Conservation (phyloP, 1,284 basidiomycete species). For the Cystobasidium slooffiae region DNA sequence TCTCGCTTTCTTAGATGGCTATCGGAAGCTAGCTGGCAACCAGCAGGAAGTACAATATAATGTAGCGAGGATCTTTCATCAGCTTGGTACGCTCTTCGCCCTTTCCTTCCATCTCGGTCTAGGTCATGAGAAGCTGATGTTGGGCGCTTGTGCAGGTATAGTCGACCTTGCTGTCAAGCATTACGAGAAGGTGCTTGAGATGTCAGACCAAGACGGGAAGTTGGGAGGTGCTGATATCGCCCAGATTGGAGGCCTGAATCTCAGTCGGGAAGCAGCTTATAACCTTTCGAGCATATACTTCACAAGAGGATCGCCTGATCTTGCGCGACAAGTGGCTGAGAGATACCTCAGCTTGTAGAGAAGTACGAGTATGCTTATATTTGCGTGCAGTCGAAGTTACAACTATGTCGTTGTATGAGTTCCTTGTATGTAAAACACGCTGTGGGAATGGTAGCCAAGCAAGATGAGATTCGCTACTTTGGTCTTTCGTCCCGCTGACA, state of each 20-base stretch:
- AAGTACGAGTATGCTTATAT: not conserved
- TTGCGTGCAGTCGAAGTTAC: not conserved
- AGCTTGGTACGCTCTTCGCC: slow-evolving; percentile 66
- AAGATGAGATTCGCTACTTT: too few relatives aligned
- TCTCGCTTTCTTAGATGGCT: slow-evolving; percentile 77
- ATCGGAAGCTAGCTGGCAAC: slow-evolving; percentile 66
- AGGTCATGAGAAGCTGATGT: not conserved
- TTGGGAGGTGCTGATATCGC: not conserved
- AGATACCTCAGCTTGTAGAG: slow-evolving; percentile 51
- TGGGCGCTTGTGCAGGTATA: slow-evolving; percentile 63
- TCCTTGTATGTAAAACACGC: too few relatives aligned
- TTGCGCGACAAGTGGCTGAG: slow-evolving; percentile 57
- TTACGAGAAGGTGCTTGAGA: slow-evolving; percentile 73
- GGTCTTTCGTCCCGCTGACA: too few relatives aligned
- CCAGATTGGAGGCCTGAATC: slow-evolving; percentile 20
- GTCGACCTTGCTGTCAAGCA: slow-evolving; percentile 78
- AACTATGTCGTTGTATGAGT: slow-evolving; percentile 18
- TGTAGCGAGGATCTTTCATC: slow-evolving; percentile 86
- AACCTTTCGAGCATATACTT: slow-evolving; percentile 83
- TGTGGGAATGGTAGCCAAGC: too few relatives aligned
- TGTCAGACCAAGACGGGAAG: slow-evolving; percentile 55
- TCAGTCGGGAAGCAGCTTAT: slow-evolving; percentile 72
- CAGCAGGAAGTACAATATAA: slow-evolving; percentile 81
- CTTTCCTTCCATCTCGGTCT: not conserved
- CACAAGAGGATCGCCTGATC: slow-evolving; percentile 67